phyloP scores from a whole-genome alignment of 352 stramenopile species.

The Pythium oligandrum region DNA sequence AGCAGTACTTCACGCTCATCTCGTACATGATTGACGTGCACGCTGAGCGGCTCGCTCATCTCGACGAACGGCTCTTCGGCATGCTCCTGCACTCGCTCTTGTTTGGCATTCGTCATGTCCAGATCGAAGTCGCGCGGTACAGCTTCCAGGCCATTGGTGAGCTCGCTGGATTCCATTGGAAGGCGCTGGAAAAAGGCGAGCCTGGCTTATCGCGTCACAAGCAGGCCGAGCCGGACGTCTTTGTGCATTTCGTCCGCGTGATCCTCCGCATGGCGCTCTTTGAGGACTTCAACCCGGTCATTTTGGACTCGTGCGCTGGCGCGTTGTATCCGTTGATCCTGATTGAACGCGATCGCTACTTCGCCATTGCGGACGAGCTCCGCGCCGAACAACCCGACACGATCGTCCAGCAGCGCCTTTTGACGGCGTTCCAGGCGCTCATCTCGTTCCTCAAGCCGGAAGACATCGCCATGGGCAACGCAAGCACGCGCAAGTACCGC shows the following conservation, averaged over 20 bases:
- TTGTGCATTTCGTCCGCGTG: conserved; percentile 66
- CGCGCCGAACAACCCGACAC: conserved; percentile 45
- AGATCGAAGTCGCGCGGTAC: conserved; percentile 70
- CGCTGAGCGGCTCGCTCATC: conserved; percentile 62
- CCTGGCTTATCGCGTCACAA: conserved; percentile 43
- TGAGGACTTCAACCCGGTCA: conserved; percentile 70
- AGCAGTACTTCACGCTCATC: conserved; percentile 88
- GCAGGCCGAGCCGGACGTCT: conserved; percentile 48
- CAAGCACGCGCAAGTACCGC: conserved; percentile 62
- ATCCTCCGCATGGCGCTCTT: conserved; percentile 80
- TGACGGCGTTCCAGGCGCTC: conserved; percentile 57
- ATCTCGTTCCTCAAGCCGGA: conserved; percentile 59
- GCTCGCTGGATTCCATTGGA: conserved; percentile 67
- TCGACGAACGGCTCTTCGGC: conserved; percentile 61
- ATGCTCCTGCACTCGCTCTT: conserved; percentile 74
- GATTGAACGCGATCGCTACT: conserved; percentile 71
- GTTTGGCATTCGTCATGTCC: conserved; percentile 69
- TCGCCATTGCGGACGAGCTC: conserved; percentile 59
- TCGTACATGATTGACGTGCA: conserved; percentile 87
- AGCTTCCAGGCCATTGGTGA: conserved; percentile 82
- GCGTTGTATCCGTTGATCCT: conserved; percentile 80
- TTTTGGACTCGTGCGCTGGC: conserved; percentile 63
- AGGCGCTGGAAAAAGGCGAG: conserved; percentile 41
- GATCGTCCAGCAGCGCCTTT: conserved; percentile 42
- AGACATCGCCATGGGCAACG: conserved; percentile 56